A percentile compares a stretch with the other conserved stretches of the same genome.
These are phyloP conservation scores for Aspergillus incahuasiensis DNA, from an alignment of 495 filamentous ascomycete species.

Conservation along the genomic window DNA sequence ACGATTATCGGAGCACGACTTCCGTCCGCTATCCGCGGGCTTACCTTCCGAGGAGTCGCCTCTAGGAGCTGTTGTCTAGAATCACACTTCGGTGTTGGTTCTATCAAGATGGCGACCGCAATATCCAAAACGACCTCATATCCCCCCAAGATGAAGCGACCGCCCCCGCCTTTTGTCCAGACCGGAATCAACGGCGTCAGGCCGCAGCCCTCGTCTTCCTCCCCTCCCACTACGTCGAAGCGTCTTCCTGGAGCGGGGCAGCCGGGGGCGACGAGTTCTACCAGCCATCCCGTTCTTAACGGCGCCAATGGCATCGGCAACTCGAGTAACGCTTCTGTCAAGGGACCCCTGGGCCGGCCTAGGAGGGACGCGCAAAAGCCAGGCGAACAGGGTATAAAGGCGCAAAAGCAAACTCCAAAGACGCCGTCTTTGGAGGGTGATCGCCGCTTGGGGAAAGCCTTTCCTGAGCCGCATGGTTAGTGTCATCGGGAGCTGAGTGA, in stretches of 20 bases:
- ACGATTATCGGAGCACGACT: slow-evolving; percentile 34
- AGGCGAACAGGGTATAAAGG: slow-evolving; percentile 32
- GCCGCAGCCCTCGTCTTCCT: slow-evolving; percentile 59
- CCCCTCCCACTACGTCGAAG: slow-evolving; percentile 61
- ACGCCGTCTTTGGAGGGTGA: slow-evolving; percentile 32
- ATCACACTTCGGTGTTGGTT: slow-evolving; percentile 19
- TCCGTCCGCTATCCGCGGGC: slow-evolving; percentile 26
- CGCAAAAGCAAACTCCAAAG: slow-evolving; percentile 30
- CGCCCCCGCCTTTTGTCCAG: slow-evolving; percentile 62
- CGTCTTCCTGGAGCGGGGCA: slow-evolving; percentile 49
- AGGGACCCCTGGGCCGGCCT: slow-evolving; percentile 47
- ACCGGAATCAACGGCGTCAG: slow-evolving; percentile 58
- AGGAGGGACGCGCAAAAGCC: slow-evolving; percentile 50
- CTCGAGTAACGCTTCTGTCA: slow-evolving; percentile 25
- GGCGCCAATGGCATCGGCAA: slow-evolving; percentile 44
- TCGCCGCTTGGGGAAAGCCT: slow-evolving; percentile 33
- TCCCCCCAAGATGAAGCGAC: slow-evolving; percentile 68
- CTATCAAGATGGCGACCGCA: slow-evolving; percentile 47
- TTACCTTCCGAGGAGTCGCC: slow-evolving; percentile 27
- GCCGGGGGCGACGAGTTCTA: slow-evolving; percentile 28
- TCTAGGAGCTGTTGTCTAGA: slow-evolving; percentile 15
- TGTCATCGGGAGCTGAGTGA: not conserved
- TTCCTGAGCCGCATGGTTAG: slow-evolving; percentile 50
- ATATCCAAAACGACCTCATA: slow-evolving; percentile 53
- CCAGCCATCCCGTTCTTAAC: slow-evolving; percentile 19